Conservation (phyloP, 345 rosid genomes). For the Melaleuca alternifolia region DNA sequence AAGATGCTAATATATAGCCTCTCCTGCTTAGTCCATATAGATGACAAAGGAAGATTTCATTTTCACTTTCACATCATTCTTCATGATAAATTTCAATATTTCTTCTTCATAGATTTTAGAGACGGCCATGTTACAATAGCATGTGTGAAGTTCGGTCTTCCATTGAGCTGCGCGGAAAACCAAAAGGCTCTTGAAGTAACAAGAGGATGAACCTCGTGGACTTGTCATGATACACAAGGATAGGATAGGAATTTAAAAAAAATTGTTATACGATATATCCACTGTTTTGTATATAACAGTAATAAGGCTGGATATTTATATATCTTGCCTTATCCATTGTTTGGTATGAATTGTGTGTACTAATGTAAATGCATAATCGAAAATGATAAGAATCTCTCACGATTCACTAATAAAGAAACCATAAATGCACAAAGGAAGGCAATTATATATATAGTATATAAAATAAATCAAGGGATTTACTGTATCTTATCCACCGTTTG, state of each 20-base stretch:
- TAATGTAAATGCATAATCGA: too few species aligned
- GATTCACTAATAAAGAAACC: too few species aligned
- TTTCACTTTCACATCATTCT: not conserved
- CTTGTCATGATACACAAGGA: not conserved
- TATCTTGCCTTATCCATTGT: too few species aligned
- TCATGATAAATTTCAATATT: not conserved
- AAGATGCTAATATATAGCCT: accelerated
- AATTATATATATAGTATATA: too few species aligned
- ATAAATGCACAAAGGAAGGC: too few species aligned
- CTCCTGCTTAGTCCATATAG: accelerated
- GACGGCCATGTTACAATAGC: accelerated
- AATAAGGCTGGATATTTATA: too few species aligned
- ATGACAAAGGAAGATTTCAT: not conserved
- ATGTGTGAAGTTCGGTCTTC: not conserved
- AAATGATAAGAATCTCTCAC: too few species aligned
- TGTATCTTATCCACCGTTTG: accelerated
- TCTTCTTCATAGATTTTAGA: not conserved
- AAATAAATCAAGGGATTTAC: too few species aligned
- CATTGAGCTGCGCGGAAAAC: not conserved
- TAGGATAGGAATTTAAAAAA: too few species aligned
- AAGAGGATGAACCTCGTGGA: not conserved
- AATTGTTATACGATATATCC: too few species aligned
- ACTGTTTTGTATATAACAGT: too few species aligned
- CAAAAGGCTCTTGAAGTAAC: not conserved
- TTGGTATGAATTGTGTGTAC: too few species aligned